These are phyloP conservation scores for Pyrrhoderma lamaoense DNA, from an alignment of 1,284 basidiomycete genomes.

Conservation along the genomic window DNA sequence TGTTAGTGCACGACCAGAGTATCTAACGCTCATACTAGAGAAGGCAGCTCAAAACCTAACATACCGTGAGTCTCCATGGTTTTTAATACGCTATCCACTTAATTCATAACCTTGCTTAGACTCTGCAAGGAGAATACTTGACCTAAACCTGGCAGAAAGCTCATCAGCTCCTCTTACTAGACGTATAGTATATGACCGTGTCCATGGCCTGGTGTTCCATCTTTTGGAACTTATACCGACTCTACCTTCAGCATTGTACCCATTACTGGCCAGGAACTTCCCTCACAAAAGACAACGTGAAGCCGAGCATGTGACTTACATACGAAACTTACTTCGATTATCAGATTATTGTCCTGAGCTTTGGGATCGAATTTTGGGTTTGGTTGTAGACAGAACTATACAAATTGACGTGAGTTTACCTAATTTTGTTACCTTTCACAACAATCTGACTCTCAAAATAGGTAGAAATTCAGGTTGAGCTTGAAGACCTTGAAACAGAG, in stretches of 20 bases:
- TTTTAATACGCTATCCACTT: constrained; percentile 7
- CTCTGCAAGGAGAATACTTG: constrained; percentile 57
- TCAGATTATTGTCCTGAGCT: constrained; percentile 89
- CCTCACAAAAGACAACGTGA: constrained; percentile 90
- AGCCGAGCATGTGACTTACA: constrained; percentile 81
- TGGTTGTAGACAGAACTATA: constrained; percentile 86
- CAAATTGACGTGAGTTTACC: constrained; percentile 94
- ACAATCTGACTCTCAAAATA: constrained; percentile 28
- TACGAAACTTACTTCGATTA: constrained; percentile 82
- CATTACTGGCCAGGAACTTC: constrained; percentile 78
- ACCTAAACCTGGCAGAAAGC: constrained; percentile 49
- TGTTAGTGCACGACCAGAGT: constrained; percentile 90
- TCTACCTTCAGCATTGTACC: constrained; percentile 77
- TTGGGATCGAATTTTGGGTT: constrained; percentile 75
- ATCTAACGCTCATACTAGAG: constrained; percentile 76
- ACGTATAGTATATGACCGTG: constrained; percentile 77
- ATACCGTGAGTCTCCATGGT: constrained; percentile 60
- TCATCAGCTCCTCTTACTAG: constrained; percentile 70
- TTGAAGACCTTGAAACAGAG: constrained; percentile 85
- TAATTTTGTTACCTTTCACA: constrained; percentile 18
- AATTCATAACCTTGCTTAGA: constrained; percentile 35
- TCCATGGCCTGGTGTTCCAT: constrained; percentile 81
- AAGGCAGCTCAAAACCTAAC: constrained; percentile 83
- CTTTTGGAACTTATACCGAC: constrained; percentile 88
- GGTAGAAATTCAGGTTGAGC: constrained; percentile 95